Evolutionary conservation across 495 filamentous ascomycete species (phyloP), one percentile per base, ranked within the genome.

Genomic region (Acidomyces sp.): DNA sequence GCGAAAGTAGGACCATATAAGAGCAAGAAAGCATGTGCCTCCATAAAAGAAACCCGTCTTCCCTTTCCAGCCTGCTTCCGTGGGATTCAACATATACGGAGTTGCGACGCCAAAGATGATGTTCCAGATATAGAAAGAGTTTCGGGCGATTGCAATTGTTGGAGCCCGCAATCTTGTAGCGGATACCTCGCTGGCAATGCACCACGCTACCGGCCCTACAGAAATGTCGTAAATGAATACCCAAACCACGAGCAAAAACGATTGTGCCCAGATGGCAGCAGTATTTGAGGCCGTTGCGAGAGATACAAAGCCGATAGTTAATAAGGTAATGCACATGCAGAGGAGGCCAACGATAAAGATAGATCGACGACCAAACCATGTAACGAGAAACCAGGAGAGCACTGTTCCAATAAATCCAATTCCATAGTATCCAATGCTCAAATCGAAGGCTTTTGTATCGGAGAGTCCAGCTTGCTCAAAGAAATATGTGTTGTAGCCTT

Each of bases 401-500:
- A 62, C 19, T 3, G 48, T 46, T 27, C 58, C 59, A 23, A 33
- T 50, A 43, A 56, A 52, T 35, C 54, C 55, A 45, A 63, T 53
- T 4, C 47, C 57, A 39, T 63, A 60, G 26, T 59, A 53, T 19
- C 55, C 58, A 2, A 62, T 17, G 1, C 51, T 48, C 23, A 62
- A 53, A 28, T 44, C 37, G 51, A 54, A 62, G 11, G 45, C 35
- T 10, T 27, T 39, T 2, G 43, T 35, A 3, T 41, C 15, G 1
- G 41, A 34, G 2, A 63, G 45, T 9, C 83, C 83, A 3, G 83
- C 82, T 49, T 80, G 77, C 43, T 77, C 62, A 34, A 83, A 61
- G 62, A 86, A 90, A 53, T 86, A 78, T 20, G 79, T 85, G 6
- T 77, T n/a, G n/a, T n/a, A n/a, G n/a, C n/a, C n/a, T n/a, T n/a